Evolutionary conservation across 202 grass and related monocot species (phyloP).

Genomic region (Eragrostis tef): DNA sequence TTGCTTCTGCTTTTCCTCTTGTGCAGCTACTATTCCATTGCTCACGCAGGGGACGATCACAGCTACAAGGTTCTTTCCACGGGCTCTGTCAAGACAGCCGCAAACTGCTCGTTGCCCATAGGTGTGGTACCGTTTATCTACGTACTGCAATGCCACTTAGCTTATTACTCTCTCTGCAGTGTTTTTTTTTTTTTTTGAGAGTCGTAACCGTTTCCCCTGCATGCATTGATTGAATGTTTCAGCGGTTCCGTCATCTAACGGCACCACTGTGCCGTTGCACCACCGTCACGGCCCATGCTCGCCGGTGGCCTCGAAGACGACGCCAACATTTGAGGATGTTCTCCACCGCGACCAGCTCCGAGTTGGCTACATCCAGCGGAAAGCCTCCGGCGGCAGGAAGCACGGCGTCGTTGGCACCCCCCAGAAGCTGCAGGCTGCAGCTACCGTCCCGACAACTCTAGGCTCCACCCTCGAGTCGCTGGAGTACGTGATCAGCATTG

Average conservation of each 20-base stretch:
- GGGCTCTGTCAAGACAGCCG: conserved; percentile 15
- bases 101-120: conserved; percentile 43
- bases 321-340: conserved; percentile 40
- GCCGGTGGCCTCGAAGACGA: conserved; percentile 26
- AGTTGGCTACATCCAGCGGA: conserved; percentile 46
- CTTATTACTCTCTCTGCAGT: too few species aligned
- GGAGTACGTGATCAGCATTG: conserved; percentile 53
- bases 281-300: conserved; percentile 70
- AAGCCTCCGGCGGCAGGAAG: conserved; percentile 31
- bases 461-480: conserved; percentile 10
- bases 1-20: conserved; percentile 29
- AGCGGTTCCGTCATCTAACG: conserved; percentile 27
- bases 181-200: too few species aligned
- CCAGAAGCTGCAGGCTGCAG: conserved; percentile 6
- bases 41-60: conserved; percentile 2
- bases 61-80: conserved; percentile 14
- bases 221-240: not conserved
- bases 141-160: too few species aligned
- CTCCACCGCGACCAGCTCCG: conserved; percentile 61
- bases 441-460: conserved; percentile 39
- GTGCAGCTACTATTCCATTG: not conserved
- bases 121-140: conserved; percentile 24
- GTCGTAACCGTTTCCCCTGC: not conserved
- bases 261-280: conserved; percentile 48
- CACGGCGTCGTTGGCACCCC: not conserved